Base-by-base conservation (phyloP, 2,329 filamentous ascomycete species). In the Botrytis cinerea region DNA sequence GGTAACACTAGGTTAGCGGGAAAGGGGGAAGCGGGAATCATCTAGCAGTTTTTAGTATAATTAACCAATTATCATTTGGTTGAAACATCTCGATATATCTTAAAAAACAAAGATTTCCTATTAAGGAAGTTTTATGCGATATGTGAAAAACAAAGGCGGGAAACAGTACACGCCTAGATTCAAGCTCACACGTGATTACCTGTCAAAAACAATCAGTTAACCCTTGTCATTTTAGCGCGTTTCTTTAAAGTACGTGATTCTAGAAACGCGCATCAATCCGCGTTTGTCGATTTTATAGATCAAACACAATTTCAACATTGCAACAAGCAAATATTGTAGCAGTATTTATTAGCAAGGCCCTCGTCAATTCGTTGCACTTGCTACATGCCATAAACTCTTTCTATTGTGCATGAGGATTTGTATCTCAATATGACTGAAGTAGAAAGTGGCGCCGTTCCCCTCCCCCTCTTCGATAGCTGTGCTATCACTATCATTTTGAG, bases 401-500 rank as follows among this genome's bases (percentile, higher is more conserved):
- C 57, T 32, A 25, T 59, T 61, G n/a, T 18, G 51, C 51, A 60
- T 72, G 71, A 28, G 48, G 40, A 45, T 32, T 61, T 40, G 64
- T 38, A 38, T 32, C 67, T 59, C 62, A 72, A 60, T 12, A 77
- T 77, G 76, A 71, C 73, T 20, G 73, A 72, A 46, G 70, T 45
- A 60, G 59, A 57, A 32, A n/a, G 66, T 43, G 66, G 48, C 48
- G 38, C 66, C 40, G 38, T 12, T 57, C 35, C 48, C 35, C 48
- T 59, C 32, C 72, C 72, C 8, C 59, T 80, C 22, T 81, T 80
- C 62, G 75, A 78, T 69, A 73, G 79, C 35, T 79, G 78, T 57
- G 71, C 76, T 18, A 79, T 81, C 67, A 75, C 76, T 18, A 77
- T 81, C 38, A 73, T 81, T 18, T 38, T 76, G 28, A 80, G 76